These are phyloP conservation scores for Fusarium vanettenii DNA, from an alignment of 2,329 filamentous ascomycete genomes.

Conservation along the genomic window DNA sequence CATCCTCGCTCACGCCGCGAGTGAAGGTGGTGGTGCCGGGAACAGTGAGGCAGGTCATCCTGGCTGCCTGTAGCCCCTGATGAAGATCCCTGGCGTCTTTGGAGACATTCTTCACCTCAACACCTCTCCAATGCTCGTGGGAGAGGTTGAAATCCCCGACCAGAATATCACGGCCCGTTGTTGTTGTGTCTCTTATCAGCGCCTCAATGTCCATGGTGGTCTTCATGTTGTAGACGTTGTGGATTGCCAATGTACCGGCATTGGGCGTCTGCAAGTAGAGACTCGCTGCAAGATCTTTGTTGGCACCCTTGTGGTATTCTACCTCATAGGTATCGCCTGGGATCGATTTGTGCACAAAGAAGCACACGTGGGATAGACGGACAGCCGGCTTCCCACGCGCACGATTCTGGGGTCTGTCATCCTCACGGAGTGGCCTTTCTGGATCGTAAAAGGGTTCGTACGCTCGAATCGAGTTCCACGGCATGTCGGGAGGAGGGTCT, in stretches of 20 bases:
- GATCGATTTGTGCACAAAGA: not conserved
- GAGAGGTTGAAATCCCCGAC: conserved; percentile 18
- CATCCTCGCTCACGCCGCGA: not conserved
- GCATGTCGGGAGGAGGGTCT: not conserved
- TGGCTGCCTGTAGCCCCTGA: not conserved
- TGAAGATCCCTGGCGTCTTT: not conserved
- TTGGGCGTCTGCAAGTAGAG: not conserved
- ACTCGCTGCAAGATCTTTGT: not conserved
- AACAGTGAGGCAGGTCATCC: not conserved
- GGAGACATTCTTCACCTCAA: not conserved
- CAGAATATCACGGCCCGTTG: not conserved
- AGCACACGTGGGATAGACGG: not conserved
- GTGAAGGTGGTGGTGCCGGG: conserved; percentile 2
- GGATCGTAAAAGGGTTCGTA: not conserved
- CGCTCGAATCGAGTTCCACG: not conserved
- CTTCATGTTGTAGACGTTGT: conserved; percentile 7
- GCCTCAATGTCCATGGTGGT: not conserved
- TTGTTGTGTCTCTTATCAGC: not conserved
- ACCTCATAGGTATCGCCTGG: not conserved
- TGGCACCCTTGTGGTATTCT: not conserved
- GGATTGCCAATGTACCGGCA: not conserved
- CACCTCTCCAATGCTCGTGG: not conserved
- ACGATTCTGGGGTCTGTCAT: not conserved
- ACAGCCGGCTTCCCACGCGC: not conserved
- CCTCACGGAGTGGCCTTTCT: not conserved